These are phyloP conservation scores for Trichoderma lentiforme DNA, from an alignment of 2,329 filamentous ascomycete genomes.

Conservation along the genomic window DNA sequence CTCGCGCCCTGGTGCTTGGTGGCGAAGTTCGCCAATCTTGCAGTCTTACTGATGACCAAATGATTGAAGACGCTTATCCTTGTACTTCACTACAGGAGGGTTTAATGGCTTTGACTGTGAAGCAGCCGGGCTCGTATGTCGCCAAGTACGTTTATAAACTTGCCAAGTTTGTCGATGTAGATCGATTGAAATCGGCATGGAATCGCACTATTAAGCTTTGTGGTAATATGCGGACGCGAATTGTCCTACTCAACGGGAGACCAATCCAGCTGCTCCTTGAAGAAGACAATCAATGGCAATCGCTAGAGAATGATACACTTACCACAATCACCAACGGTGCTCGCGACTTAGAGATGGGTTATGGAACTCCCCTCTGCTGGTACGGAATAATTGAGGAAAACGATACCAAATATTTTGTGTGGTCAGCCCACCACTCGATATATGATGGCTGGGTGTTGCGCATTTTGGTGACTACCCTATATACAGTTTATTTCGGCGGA, in stretches of 20 bases:
- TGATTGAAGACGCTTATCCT: slow-evolving; percentile 23
- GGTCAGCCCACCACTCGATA: slow-evolving; percentile 13
- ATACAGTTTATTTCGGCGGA: neutral
- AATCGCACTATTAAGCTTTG: slow-evolving; percentile 17
- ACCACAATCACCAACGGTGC: neutral
- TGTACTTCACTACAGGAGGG: slow-evolving; percentile 25
- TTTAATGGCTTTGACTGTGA: slow-evolving; percentile 30
- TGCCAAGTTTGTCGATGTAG: slow-evolving; percentile 20
- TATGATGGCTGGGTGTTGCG: slow-evolving; percentile 19
- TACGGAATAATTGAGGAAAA: slow-evolving; percentile 3
- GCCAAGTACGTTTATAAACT: slow-evolving; percentile 28
- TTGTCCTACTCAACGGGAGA: neutral
- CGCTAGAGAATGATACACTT: neutral
- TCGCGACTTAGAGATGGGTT: slow-evolving; percentile 5
- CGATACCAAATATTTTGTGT: neutral
- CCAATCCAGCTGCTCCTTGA: slow-evolving; percentile 6
- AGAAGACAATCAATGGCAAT: slow-evolving; percentile 8
- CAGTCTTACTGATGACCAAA: neutral
- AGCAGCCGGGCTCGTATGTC: slow-evolving; percentile 34
- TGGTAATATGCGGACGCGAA: slow-evolving; percentile 12
- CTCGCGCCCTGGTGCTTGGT: neutral
- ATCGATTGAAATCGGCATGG: slow-evolving; percentile 30
- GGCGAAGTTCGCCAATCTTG: neutral
- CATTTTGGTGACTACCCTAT: slow-evolving; percentile 8
- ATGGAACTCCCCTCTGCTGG: slow-evolving; percentile 14